These are phyloP conservation scores for Fusarium sp. DNA, from an alignment of 2,329 filamentous ascomycete genomes.

Conservation along the genomic window DNA sequence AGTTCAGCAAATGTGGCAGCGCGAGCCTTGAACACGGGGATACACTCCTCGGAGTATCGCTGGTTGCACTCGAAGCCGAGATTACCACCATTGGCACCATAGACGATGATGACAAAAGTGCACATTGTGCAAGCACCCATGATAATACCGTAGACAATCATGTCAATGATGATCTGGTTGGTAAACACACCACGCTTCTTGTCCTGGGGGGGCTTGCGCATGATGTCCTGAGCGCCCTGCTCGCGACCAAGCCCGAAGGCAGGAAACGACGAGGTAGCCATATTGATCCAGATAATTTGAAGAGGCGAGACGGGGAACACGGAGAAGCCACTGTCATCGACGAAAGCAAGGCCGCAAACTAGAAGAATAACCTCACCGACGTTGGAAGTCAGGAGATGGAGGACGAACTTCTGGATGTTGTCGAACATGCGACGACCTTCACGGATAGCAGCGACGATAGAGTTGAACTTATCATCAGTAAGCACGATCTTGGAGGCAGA, in stretches of 20 bases:
- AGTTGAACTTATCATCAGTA: conserved; percentile 89
- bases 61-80: conserved; percentile 73
- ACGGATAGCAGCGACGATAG: conserved; percentile 83
- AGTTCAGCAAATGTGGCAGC: conserved; percentile 78
- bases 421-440: conserved; percentile 88
- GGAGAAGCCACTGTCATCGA: conserved; percentile 74
- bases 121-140: conserved; percentile 75
- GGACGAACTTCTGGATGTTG: conserved; percentile 88
- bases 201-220: conserved; percentile 81
- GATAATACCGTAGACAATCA: conserved; percentile 80
- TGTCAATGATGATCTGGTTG: conserved; percentile 79
- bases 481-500: conserved; percentile 84
- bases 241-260: conserved; percentile 90
- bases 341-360: conserved; percentile 83
- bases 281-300: conserved; percentile 93
- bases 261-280: conserved; percentile 87
- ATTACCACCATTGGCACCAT: conserved; percentile 62
- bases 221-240: conserved; percentile 77
- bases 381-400: conserved; percentile 82
- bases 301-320: conserved; percentile 88
- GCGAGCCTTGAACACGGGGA: conserved; percentile 73
- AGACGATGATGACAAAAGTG: conserved; percentile 73
- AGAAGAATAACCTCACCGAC: conserved; percentile 85
- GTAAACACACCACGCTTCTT: conserved; percentile 77
- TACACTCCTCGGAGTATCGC: conserved; percentile 63